Percentiles rank a stretch among this genome's conserved stretches.
These are phyloP conservation scores for Rhazya stricta DNA, from an alignment of 257 asterid species.

Conservation along the genomic window DNA sequence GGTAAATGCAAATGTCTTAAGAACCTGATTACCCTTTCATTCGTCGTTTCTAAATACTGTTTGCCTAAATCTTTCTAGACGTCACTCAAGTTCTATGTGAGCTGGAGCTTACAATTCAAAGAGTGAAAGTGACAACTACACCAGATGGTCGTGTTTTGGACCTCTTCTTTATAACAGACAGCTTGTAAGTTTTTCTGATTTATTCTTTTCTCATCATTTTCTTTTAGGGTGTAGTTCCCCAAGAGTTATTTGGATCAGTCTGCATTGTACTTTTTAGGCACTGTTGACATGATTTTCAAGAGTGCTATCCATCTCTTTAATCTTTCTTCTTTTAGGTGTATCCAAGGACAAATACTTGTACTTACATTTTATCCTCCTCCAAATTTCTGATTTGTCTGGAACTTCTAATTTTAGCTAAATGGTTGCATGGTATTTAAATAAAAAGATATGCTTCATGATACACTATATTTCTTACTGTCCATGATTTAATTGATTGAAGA, in stretches of 20 bases:
- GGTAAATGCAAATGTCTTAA: conserved; percentile 35
- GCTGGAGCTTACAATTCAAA: conserved; percentile 63
- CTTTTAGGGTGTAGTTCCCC: neutral
- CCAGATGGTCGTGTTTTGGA: conserved; percentile 74
- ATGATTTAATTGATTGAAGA: neutral
- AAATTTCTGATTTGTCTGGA: neutral
- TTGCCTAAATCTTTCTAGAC: conserved; percentile 35
- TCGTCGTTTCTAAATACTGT: neutral
- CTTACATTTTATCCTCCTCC: neutral
- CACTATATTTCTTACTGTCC: neutral
- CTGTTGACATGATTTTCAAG: neutral
- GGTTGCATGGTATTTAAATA: neutral
- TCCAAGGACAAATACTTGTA: neutral
- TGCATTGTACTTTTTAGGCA: neutral
- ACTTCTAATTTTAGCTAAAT: neutral
- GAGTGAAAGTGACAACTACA: conserved; percentile 76
- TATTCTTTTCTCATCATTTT: neutral
- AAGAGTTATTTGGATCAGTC: neutral
- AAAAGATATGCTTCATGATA: neutral
- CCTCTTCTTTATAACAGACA: conserved; percentile 72
- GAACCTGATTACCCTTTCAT: neutral
- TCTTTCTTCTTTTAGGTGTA: neutral
- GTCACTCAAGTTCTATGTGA: conserved; percentile 66
- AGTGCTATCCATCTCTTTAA: neutral
- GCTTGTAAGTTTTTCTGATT: conserved; percentile 44